phyloP scores from a whole-genome alignment of 139 green algal genomes.

The Closterium sp. region DNA sequence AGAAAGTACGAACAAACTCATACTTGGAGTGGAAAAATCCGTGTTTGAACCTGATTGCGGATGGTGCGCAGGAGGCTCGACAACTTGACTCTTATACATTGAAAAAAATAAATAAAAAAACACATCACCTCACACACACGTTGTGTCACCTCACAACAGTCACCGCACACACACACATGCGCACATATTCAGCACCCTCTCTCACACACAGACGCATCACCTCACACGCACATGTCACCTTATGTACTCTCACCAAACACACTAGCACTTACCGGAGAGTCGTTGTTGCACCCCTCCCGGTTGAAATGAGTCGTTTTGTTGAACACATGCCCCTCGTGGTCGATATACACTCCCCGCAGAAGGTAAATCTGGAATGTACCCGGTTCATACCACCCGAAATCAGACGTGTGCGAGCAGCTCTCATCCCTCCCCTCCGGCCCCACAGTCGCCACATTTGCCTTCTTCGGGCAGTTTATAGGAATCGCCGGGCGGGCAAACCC shows the following conservation, averaged over 20 bases:
- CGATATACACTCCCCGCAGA: constrained; percentile 18
- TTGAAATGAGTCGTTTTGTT: constrained; percentile 5
- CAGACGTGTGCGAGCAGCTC: background rate
- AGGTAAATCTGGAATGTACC: constrained; percentile 13
- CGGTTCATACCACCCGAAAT: background rate
- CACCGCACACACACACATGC: too few relatives aligned
- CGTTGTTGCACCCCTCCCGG: background rate
- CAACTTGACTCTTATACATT: too few relatives aligned
- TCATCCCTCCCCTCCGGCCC: background rate
- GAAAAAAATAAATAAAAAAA: too few relatives aligned
- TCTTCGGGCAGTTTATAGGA: background rate
- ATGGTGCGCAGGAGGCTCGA: too few relatives aligned
- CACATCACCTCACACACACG: too few relatives aligned
- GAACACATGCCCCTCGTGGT: constrained; percentile 15
- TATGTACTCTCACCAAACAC: background rate
- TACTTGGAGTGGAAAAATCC: too few relatives aligned
- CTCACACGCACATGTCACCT: background rate
- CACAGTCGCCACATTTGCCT: background rate
- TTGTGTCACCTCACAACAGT: too few relatives aligned
- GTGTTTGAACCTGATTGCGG: too few relatives aligned
- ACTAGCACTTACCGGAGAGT: background rate
- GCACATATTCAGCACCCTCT: too few relatives aligned
- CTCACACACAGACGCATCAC: background rate
- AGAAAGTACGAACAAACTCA: too few relatives aligned
- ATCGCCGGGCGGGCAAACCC: background rate